Conservation (phyloP, 2,329 filamentous ascomycete species). For the Arthrobotrys musiformis region DNA sequence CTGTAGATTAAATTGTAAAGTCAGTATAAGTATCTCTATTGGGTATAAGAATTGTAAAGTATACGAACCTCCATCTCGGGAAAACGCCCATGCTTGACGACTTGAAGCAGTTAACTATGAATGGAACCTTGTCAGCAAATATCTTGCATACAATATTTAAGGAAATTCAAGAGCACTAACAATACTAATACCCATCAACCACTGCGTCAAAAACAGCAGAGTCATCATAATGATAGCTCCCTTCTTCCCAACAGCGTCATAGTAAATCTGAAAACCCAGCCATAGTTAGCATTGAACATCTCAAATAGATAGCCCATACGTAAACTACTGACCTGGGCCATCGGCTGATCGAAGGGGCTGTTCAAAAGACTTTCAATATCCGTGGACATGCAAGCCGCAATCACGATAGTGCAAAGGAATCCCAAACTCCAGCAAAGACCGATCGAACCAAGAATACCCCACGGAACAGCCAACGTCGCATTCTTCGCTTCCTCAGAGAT, state of each 20-base stretch:
- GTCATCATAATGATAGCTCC: constrained; percentile 71
- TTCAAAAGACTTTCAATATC: constrained; percentile 67
- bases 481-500: constrained; percentile 73
- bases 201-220: constrained; percentile 72
- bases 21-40: not conserved
- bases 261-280: constrained; percentile 68
- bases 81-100: constrained; percentile 73
- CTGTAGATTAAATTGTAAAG: constrained; percentile 58
- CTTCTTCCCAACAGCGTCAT: constrained; percentile 70
- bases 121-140: constrained; percentile 6
- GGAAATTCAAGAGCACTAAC: constrained; percentile 52
- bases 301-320: not conserved
- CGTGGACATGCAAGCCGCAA: constrained; percentile 69
- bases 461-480: constrained; percentile 70
- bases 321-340: constrained; percentile 64
- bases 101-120: constrained; percentile 67
- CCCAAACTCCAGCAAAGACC: constrained; percentile 70
- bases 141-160: not conserved
- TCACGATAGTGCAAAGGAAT: constrained; percentile 69
- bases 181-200: constrained; percentile 71
- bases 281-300: not conserved
- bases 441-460: constrained; percentile 70
- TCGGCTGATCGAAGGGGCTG: constrained; percentile 70
- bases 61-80: constrained; percentile 66
- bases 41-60: not conserved